Evolutionary conservation across 257 asterid species (phyloP).

Genomic region (Solanum appendiculatum): DNA sequence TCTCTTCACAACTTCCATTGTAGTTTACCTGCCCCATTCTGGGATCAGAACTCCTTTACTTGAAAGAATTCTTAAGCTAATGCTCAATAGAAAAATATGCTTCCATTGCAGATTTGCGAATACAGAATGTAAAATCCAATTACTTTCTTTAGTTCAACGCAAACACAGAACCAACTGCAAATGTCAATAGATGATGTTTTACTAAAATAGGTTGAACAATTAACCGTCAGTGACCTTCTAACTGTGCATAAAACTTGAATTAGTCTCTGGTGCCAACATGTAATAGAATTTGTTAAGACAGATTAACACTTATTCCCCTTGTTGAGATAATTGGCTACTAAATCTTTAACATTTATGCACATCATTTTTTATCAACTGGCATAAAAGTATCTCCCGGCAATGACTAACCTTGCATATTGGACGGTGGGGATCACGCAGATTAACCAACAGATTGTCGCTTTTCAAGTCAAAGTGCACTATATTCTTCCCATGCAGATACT

Average conservation of each 20-base stretch:
- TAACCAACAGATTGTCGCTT: constrained; percentile 94
- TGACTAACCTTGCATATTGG: constrained; percentile 94
- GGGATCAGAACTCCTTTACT: not conserved
- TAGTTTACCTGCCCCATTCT: not conserved
- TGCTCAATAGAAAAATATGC: not conserved
- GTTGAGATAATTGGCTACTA: not conserved
- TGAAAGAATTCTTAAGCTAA: not conserved
- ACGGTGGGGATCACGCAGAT: constrained; percentile 98
- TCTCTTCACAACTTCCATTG: not conserved
- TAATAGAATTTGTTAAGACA: not conserved
- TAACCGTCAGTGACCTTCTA: not conserved
- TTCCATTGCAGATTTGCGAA: not conserved
- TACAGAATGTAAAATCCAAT: not conserved
- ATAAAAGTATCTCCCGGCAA: not conserved
- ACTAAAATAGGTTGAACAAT: not conserved
- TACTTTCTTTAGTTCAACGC: not conserved
- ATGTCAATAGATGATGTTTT: not conserved
- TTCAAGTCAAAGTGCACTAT: constrained; percentile 96
- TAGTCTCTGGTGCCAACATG: not conserved
- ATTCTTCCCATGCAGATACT: constrained; percentile 91
- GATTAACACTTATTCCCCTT: not conserved
- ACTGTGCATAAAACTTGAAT: not conserved
- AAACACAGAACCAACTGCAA: not conserved
- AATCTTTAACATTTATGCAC: not conserved
- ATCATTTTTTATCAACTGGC: not conserved